These are phyloP conservation scores for Neospermospora avenae DNA, from an alignment of 2,329 filamentous ascomycete genomes.

Conservation along the genomic window DNA sequence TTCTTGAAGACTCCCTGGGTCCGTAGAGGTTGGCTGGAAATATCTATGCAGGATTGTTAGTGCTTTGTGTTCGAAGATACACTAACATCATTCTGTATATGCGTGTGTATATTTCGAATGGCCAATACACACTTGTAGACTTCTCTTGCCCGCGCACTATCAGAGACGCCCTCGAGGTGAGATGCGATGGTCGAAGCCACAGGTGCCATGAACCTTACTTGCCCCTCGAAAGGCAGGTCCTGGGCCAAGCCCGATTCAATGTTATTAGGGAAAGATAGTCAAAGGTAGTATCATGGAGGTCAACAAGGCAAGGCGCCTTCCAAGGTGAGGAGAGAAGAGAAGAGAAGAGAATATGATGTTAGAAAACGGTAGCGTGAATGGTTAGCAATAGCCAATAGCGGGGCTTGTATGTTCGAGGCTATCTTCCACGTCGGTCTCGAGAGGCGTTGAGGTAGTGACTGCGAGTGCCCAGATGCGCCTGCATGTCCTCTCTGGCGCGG, in stretches of 20 bases:
- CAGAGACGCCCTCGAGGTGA: conserved; percentile 32
- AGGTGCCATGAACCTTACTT: conserved; percentile 27
- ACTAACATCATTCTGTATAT: not conserved
- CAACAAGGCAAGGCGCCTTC: not conserved
- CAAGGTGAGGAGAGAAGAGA: not conserved
- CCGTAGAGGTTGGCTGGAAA: conserved; percentile 28
- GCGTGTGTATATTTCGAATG: not conserved
- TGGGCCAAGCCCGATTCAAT: not conserved
- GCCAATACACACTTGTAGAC: conserved; percentile 33
- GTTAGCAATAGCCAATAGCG: not conserved
- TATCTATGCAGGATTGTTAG: conserved; percentile 25
- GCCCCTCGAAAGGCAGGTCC: not conserved
- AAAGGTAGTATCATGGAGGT: not conserved
- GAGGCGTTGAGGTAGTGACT: not conserved
- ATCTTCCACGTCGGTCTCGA: not conserved
- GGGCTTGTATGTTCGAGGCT: not conserved
- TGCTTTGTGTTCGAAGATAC: not conserved
- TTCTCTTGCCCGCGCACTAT: conserved; percentile 33
- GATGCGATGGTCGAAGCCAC: conserved; percentile 26
- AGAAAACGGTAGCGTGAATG: not conserved
- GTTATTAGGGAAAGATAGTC: not conserved
- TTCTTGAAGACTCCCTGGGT: conserved; percentile 8
- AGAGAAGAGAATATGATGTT: not conserved
- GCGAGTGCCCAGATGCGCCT: not conserved
- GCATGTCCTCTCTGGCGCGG: not conserved